These are phyloP conservation scores for Cubamyces lactineus DNA, from an alignment of 768 basidiomycete genomes.

Conservation along the genomic window DNA sequence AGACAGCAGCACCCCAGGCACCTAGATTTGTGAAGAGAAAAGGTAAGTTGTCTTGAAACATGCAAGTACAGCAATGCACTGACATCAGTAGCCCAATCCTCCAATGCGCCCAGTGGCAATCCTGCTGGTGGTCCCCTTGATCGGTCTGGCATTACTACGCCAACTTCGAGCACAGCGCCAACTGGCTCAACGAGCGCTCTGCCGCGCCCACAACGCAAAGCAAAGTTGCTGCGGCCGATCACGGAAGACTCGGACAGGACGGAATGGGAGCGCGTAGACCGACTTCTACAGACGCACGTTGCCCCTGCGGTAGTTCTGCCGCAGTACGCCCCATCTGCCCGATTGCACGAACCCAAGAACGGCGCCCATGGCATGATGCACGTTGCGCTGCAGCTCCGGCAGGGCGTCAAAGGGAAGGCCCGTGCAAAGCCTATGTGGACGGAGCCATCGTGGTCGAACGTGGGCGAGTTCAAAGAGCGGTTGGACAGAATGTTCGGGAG, in stretches of 20 bases:
- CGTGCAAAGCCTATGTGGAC: slow-evolving; percentile 16
- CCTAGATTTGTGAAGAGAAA: background rate
- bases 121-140: background rate
- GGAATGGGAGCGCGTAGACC: slow-evolving; percentile 19
- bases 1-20: background rate
- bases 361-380: background rate
- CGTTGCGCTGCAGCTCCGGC: slow-evolving; percentile 7
- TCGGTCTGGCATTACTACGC: background rate
- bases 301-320: slow-evolving; percentile 9
- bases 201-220: background rate
- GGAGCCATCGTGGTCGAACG: slow-evolving; percentile 22
- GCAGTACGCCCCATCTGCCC: slow-evolving; percentile 7
- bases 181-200: background rate
- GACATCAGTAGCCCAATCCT: too few relatives aligned
- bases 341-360: background rate
- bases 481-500: slow-evolving; percentile 21
- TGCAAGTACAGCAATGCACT: too few relatives aligned
- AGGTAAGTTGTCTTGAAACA: too few relatives aligned
- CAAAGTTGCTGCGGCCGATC: slow-evolving; percentile 2
- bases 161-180: background rate
- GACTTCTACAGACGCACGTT: slow-evolving; percentile 23
- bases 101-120: too few relatives aligned
- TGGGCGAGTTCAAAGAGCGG: slow-evolving; percentile 26
- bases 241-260: slow-evolving; percentile 5
- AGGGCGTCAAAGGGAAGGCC: slow-evolving; percentile 11